Evolutionary conservation across 768 basidiomycete species (phyloP).

Genomic region (Cyathus striatus): DNA sequence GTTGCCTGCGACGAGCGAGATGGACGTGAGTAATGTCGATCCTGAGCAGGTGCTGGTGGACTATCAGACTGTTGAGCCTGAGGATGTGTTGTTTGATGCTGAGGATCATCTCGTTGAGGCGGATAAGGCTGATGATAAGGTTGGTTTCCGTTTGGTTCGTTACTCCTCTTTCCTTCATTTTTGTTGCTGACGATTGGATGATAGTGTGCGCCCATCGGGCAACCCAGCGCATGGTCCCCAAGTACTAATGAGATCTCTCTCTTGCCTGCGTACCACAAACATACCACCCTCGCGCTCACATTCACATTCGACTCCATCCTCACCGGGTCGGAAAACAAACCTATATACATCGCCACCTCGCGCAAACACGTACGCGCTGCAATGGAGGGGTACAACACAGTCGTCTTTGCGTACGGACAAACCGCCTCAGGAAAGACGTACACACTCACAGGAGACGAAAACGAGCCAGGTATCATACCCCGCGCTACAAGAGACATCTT

Average conservation of each 20-base stretch:
- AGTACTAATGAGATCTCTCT: too few relatives aligned
- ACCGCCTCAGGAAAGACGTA: slow-evolving; percentile 66
- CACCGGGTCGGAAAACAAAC: slow-evolving; percentile 75
- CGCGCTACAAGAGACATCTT: slow-evolving; percentile 92
- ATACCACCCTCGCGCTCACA: too few relatives aligned
- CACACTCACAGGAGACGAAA: slow-evolving; percentile 66
- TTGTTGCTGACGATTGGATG: too few relatives aligned
- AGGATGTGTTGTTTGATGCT: slow-evolving; percentile 64
- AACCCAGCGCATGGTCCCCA: too few relatives aligned
- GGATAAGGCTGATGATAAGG: slow-evolving; percentile 58
- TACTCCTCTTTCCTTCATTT: too few relatives aligned
- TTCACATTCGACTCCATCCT: slow-evolving; percentile 76
- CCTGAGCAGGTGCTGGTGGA: slow-evolving; percentile 75
- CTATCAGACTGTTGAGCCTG: slow-evolving; percentile 62
- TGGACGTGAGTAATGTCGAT: slow-evolving; percentile 73
- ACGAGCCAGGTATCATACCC: slow-evolving; percentile 92
- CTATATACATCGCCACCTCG: slow-evolving; percentile 71
- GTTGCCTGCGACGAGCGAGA: slow-evolving; percentile 51
- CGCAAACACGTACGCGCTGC: slow-evolving; percentile 81
- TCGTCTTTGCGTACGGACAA: slow-evolving; percentile 93
- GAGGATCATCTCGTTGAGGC: slow-evolving; percentile 50
- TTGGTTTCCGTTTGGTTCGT: slow-evolving; percentile 78
- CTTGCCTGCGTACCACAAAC: too few relatives aligned
- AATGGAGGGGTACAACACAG: slow-evolving; percentile 96
- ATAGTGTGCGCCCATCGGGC: too few relatives aligned